phyloP scores from a whole-genome alignment of 371 early-diverging fungal genomes.

The Mortierella sp. region DNA sequence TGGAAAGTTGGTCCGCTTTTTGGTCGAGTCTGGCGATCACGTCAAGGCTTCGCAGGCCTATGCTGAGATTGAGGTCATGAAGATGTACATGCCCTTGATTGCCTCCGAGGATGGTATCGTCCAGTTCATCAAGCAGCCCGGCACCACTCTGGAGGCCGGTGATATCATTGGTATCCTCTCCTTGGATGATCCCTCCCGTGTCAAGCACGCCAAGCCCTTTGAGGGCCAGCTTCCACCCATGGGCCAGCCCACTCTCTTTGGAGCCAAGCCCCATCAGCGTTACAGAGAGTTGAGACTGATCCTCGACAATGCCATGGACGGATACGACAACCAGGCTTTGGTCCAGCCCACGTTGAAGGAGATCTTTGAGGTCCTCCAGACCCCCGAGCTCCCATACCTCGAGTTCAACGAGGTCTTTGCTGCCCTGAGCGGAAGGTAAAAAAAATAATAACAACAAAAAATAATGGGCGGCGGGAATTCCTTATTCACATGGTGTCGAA shows the following conservation, averaged over 20 bases:
- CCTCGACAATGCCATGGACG: conserved; percentile 86
- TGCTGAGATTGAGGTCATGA: conserved; percentile 99
- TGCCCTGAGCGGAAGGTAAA: conserved; percentile 82
- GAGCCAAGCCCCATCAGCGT: conserved; percentile 89
- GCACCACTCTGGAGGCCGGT: conserved; percentile 88
- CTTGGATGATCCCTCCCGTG: conserved; percentile 93
- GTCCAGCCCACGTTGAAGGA: conserved; percentile 78
- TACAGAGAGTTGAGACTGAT: conserved; percentile 72
- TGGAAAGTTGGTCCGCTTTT: conserved; percentile 96
- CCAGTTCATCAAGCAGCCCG: conserved; percentile 91
- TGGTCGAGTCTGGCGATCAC: conserved; percentile 93
- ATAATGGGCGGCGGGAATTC: not conserved
- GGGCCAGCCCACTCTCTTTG: conserved; percentile 81
- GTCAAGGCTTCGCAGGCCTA: conserved; percentile 92
- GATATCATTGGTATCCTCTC: conserved; percentile 94
- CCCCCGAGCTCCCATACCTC: conserved; percentile 88
- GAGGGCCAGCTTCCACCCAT: conserved; percentile 86
- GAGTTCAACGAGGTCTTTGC: conserved; percentile 88
- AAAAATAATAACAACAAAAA: not conserved
- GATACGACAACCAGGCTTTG: conserved; percentile 88
- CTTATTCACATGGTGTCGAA: not conserved
- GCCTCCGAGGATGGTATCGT: conserved; percentile 93
- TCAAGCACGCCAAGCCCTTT: conserved; percentile 91
- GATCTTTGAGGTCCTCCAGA: conserved; percentile 79
- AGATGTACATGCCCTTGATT: conserved; percentile 98